Conservation (phyloP, 2,329 filamentous ascomycete species). For the Ramularia collo-cygni region DNA sequence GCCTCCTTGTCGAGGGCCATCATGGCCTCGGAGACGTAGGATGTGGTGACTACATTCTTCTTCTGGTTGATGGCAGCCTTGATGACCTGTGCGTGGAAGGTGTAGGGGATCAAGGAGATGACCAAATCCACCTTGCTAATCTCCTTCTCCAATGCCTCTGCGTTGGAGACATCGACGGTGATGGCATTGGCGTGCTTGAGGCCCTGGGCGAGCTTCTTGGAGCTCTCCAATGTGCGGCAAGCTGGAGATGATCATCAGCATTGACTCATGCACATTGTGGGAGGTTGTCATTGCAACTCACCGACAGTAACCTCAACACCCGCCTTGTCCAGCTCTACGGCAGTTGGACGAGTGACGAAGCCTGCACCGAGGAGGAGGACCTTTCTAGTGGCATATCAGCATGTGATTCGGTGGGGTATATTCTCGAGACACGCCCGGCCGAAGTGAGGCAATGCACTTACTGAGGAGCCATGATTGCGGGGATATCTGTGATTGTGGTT, state of each 20-base stretch:
- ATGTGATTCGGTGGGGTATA: background rate
- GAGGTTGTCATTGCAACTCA: constrained; percentile 25
- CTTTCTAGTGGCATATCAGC: constrained; percentile 19
- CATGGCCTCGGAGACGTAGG: constrained; percentile 90
- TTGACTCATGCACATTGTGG: background rate
- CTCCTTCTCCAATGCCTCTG: constrained; percentile 68
- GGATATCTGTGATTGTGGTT: too few relatives aligned
- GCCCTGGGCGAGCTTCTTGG: constrained; percentile 66
- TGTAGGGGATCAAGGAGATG: constrained; percentile 77
- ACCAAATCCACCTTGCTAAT: constrained; percentile 59
- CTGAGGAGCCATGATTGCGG: background rate
- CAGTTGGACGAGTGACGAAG: constrained; percentile 52
- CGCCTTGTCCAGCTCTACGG: constrained; percentile 51
- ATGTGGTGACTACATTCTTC: constrained; percentile 94
- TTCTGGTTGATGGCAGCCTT: constrained; percentile 87
- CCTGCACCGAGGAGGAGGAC: constrained; percentile 48
- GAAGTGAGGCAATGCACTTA: too few relatives aligned
- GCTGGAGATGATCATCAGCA: constrained; percentile 42
- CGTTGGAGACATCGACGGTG: constrained; percentile 76
- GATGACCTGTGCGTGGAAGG: constrained; percentile 80
- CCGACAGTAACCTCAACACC: constrained; percentile 53
- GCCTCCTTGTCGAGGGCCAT: constrained; percentile 72
- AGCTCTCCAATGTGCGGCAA: constrained; percentile 71
- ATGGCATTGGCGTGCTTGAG: constrained; percentile 68
- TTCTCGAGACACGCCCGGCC: too few relatives aligned